Evolutionary conservation across 768 basidiomycete genomes (phyloP), one percentile per base, ranked within the genome.

Genomic region (Asterophora parasitica): DNA sequence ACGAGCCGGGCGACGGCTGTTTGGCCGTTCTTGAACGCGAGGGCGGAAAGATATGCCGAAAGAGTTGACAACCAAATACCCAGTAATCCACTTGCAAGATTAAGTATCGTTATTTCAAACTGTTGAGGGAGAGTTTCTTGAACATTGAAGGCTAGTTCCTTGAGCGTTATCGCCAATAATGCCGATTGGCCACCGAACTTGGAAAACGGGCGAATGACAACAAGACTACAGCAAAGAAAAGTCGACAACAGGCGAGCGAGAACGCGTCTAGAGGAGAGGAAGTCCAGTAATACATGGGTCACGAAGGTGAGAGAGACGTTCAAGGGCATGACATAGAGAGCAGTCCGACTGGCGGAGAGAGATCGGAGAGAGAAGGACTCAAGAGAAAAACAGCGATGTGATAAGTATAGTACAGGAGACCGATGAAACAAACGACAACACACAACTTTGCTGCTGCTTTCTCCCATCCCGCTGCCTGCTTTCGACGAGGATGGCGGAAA

Each of bases 401-500:
- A n/a, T n/a, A n/a, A n/a, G n/a, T n/a, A n/a, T n/a, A n/a, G n/a
- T n/a, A n/a, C n/a, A n/a, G n/a, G 23, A 23, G 13, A 13, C 13
- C 23, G 23, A 40, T 40, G 7, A 46, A 53, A 53, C 52, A 48
- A 37, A 33, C 28, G 41, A 49, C 47, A 49, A 53, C 52, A 53
- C 43, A 49, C 52, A 26, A 43, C 51, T 46, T 45, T 40, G 34
- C 43, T 48, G 23, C 38, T 46, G 50, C 53, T 49, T 35, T 46
- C 26, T 44, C 43, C 52, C 45, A 45, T 39, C 44, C 36, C 20
- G 38, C 31, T 19, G 36, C 46, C 48, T 37, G 39, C 50, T 27
- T 47, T 55, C 46, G 31, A 44, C 34, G 34, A 58, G 54, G 67
- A 91, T 91, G 88, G 86, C 88, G 65, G 88, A 91, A 74, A 89